Base-by-base conservation (phyloP, 1,139 yeast genomes). In the Kodamaea alishanica region DNA sequence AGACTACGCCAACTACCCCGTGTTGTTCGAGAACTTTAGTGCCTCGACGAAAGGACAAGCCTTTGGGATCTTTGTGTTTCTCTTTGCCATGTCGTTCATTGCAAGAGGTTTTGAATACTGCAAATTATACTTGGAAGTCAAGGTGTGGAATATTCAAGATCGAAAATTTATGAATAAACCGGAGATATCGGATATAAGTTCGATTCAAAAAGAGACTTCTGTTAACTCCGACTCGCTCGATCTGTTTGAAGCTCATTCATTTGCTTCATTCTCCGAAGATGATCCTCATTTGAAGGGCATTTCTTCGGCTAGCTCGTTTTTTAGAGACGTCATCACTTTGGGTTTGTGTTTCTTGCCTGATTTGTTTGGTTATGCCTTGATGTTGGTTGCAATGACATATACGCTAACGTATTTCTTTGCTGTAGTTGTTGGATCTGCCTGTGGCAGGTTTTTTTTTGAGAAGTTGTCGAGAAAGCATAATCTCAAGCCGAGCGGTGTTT, bases 341-440 rank as follows among this genome's bases (percentile, higher is more conserved):
- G 38, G 70, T 0, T 51, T 84, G 33, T 73, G 80, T 15, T 79
- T 84, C 43, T 55, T 78, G 23, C 77, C 85, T 4, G 84, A 84
- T 26, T 66, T 83, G 67, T 57, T 84, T 35, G 81, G 84, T 7
- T 84, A 80, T 55, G 79, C 81, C 30, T 61, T 84, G 50, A 84
- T 84, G 94, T 72, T 84, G 65, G 89, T 81, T 9, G 84, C 84
- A 8, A 84, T 84, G 94, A 69, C 84, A 26, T 83, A 67, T 55
- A 74, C 82, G 7, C 52, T 82, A 41, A 60, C 77, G 1, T 84
- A 84, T 51, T 81, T 84, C 58, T 84, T 84, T 60, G 90, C 85
- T 2, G 81, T 83, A 25, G 77, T 82, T 12, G 50, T 79, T 20
- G 94, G 94, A 6, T 63, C 83, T 40, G 74, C 88, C 2, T 60